Base-by-base conservation (phyloP, 257 asterid genomes). In the Gentiana dahurica region DNA sequence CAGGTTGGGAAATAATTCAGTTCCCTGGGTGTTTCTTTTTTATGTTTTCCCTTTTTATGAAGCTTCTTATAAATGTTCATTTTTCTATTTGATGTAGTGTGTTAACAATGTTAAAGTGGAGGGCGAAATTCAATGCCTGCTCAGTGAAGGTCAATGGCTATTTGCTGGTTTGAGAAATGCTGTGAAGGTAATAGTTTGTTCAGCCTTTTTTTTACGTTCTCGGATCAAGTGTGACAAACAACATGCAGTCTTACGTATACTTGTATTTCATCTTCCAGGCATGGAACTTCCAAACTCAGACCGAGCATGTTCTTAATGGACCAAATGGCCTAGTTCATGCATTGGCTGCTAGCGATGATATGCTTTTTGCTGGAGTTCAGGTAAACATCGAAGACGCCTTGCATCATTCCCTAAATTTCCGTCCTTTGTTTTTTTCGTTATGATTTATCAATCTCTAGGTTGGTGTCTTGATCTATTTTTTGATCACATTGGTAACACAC, bases 291-390 rank as follows among this genome's bases (percentile, higher is more conserved):
- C 70, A 69, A 43, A 63, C 68, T 53, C 67, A 61, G n/a, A 55
- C 63, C 4, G 87, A 79, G 62, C 61, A 65, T 53, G 33, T 37
- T 51, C 69, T 84, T 39, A 47, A 46, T 48, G 81, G 69, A 24
- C 67, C 75, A 49, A 74, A 36, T 56, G 88, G 96, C 4, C 68
- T 59, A 61, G 92, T 87, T 24, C 56, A 65, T 60, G 51, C 79
- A 56, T 47, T 84, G 55, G 73, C 46, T 45, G 65, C 57, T 36
- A 76, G 58, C 37, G 66, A 67, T 61, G 76, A 76, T 63, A 53
- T 51, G 65, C 56, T 81, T 58, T 76, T 79, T 65, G 94, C 85
- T 56, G 94, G 95, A 43, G 74, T 61, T 54, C 81, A 83, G 84
- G 92, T 81, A 60, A 45, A 5, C 13, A 6, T 9, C 38, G 51